Conservation (phyloP, 2,329 filamentous ascomycete genomes). For the Fusarium azukiicola region DNA sequence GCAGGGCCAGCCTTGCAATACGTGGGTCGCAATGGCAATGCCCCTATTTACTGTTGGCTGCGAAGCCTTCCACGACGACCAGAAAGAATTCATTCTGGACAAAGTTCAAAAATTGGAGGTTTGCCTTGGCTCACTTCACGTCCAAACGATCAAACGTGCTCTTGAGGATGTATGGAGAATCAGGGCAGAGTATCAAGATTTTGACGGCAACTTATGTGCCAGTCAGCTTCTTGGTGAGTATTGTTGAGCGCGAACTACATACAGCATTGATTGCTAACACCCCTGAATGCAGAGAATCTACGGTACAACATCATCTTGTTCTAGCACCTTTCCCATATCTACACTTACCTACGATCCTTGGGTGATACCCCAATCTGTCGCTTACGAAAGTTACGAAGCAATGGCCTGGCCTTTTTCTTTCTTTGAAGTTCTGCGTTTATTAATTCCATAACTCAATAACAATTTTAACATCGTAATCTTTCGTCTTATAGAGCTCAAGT, state of each 20-base stretch:
- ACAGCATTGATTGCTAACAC: background rate
- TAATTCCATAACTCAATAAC: background rate
- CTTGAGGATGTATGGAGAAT: conserved; percentile 54
- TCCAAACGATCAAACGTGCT: conserved; percentile 51
- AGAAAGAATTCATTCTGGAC: conserved; percentile 50
- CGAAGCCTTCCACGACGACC: conserved; percentile 48
- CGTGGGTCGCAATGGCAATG: conserved; percentile 58
- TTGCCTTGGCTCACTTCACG: conserved; percentile 54
- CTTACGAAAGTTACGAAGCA: background rate
- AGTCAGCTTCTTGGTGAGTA: conserved; percentile 49
- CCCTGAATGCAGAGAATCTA: conserved; percentile 41
- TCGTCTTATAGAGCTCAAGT: background rate
- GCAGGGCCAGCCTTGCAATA: conserved; percentile 55
- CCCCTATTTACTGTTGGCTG: conserved; percentile 55
- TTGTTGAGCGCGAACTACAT: background rate
- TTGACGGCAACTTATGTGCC: conserved; percentile 46
- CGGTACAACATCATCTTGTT: conserved; percentile 57
- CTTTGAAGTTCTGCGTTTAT: background rate
- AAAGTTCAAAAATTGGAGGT: conserved; percentile 53
- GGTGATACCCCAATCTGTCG: background rate
- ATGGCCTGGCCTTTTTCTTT: background rate
- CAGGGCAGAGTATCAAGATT: conserved; percentile 44
- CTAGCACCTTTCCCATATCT: conserved; percentile 20
- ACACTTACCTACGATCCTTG: background rate
- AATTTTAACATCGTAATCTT: background rate